Base-by-base conservation (phyloP, 345 rosid species). In the Aurinia saxatilis region DNA sequence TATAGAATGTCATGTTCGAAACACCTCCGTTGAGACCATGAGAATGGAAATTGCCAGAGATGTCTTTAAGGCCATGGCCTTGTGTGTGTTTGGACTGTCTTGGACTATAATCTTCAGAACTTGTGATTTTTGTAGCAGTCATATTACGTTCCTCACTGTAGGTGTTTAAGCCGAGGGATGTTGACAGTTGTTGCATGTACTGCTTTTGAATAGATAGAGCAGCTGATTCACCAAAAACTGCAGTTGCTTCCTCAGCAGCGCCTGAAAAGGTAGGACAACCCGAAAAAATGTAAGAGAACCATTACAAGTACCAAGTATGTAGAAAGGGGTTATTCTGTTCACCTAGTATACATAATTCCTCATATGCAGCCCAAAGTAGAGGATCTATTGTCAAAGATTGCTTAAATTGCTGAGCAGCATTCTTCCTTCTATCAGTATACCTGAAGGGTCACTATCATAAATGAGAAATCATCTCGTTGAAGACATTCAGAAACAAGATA, bases 271-370 rank as follows among this genome's bases (percentile, higher is more conserved):
- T 27, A 17, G 54, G 45, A 63, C 1, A 8, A 29, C 8, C 10
- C 52, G 50, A 46, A 38, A n/a, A 52, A 18, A 37, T 23, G 50
- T 65, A 13, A 36, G 63, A 25, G 36, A 66, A 47, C 47, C 50
- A 66, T 37, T 59, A 33, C 17, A 39, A 38, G 7, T 12, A 34
- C 12, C 3, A 44, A 60, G 62, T 36, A 65, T 6, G 16, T 44
- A 71, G 42, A 50, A 51, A 45, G 17, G 7, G 35, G n/a, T n/a
- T 14, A 63, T 38, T 52, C 8, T 50, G 70, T 80, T 72, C 7
- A 93, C 99, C 99, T 88, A 93, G 74, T 40, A 80, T 56, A 67
- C 99, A 90, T 49, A 93, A 78, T 72, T 93, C 97, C 75, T 93
- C 97, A 47, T 85, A 93, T 44, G 99, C 97, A 51, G 83, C 81